Conservation (phyloP, 148 eudicot genomes). For the Rhododendron simsii region DNA sequence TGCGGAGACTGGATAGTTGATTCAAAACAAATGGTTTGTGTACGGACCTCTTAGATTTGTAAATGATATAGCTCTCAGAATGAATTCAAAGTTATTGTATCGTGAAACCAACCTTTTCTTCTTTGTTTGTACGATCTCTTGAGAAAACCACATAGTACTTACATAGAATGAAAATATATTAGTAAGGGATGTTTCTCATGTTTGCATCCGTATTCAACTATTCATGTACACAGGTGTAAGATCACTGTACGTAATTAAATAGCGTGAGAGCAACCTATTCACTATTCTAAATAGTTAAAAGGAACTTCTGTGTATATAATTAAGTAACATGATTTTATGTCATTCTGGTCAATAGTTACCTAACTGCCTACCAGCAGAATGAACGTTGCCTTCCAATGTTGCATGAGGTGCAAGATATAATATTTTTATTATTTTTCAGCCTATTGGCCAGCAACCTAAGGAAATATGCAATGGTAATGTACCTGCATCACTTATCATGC, state of each 20-base stretch:
- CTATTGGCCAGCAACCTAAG: conserved; percentile 42
- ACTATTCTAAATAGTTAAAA: background rate
- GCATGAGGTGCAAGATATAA: background rate
- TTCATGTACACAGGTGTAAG: background rate
- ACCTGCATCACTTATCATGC: conserved; percentile 69
- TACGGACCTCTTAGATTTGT: conserved; percentile 9
- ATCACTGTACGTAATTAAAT: background rate
- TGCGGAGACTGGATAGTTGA: conserved; percentile 74
- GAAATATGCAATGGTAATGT: conserved; percentile 42
- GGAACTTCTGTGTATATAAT: background rate
- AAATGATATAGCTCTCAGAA: conserved; percentile 2
- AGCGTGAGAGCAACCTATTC: background rate
- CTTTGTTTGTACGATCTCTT: background rate
- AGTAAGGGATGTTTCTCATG: background rate
- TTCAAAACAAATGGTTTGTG: conserved; percentile 69
- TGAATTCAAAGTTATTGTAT: background rate
- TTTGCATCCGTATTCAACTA: background rate
- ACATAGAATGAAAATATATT: background rate
- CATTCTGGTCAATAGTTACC: background rate
- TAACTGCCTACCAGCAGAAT: background rate
- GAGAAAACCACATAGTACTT: background rate
- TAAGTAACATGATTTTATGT: background rate
- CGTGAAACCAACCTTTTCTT: background rate
- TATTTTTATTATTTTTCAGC: conserved; percentile 31
- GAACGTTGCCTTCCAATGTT: background rate